These are phyloP conservation scores for Phlebopus sp. DNA, from an alignment of 1,284 basidiomycete genomes.

Conservation along the genomic window DNA sequence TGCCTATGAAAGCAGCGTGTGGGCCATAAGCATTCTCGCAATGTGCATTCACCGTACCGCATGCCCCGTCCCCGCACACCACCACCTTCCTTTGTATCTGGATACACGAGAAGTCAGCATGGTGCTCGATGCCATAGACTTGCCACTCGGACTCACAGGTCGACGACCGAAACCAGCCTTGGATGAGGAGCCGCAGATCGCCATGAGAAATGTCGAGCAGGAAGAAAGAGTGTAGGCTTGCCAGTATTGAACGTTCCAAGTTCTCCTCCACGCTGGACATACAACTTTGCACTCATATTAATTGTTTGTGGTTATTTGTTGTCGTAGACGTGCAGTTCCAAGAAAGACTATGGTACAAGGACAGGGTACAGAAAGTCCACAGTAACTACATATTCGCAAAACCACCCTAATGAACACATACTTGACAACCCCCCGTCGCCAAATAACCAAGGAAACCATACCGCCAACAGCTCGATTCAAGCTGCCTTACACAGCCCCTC, in stretches of 20 bases:
- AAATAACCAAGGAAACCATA: background rate
- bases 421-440: conserved; percentile 9
- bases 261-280: conserved; percentile 1
- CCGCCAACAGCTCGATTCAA: conserved; percentile 3
- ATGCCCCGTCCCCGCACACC: conserved; percentile 91
- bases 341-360: conserved; percentile 17
- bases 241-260: background rate
- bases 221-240: background rate
- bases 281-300: conserved; percentile 1
- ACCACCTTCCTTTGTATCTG: conserved; percentile 72
- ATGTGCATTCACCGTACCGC: conserved; percentile 49
- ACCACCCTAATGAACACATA: conserved; percentile 11
- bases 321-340: conserved; percentile 14
- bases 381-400: conserved; percentile 19
- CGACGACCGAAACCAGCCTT: conserved; percentile 50
- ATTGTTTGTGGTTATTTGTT: conserved; percentile 25
- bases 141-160: conserved; percentile 39
- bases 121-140: conserved; percentile 6
- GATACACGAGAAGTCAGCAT: conserved; percentile 20
- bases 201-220: conserved; percentile 35
- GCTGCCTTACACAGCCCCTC: background rate
- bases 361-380: conserved; percentile 2
- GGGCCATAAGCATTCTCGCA: conserved; percentile 15
- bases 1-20: conserved; percentile 41
- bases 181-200: conserved; percentile 50